Evolutionary conservation across 306 rosid genomes (phyloP), one percentile per base, ranked within the genome.

Genomic region (Malus sylvestris): DNA sequence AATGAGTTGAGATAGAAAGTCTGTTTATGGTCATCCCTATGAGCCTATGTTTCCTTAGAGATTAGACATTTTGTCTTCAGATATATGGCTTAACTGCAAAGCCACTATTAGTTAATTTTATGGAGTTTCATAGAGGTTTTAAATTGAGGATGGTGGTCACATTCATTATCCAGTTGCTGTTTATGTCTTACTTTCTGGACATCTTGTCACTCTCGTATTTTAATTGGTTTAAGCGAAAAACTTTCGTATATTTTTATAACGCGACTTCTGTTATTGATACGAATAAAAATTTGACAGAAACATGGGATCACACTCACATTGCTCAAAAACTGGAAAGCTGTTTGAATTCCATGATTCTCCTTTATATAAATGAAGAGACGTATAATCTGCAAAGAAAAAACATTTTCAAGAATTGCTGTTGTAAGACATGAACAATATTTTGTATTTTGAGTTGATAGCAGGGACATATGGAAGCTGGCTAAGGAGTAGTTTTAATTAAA

Each of bases 291-390:
- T 57, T 3, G 38, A 45, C 18, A n/a, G 40, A 32, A 69, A 49
- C 25, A 72, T 25, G 8, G 42, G 14, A 70, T 35, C 74, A 60
- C 72, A 68, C 96, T 73, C 89, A 95, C 99, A 78, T 89, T 90
- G 87, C 91, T 89, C 89, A 95, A 78, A 88, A 95, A 95, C 79
- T 90, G 92, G 85, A 95, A 95, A 83, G 98, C 97, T 75, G 88
- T 80, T 70, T 79, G 90, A 71, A 74, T 86, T 67, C 86, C 91
- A 29, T 89, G 85, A 87, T 87, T 88, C 89, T 80, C 97, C 87
- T 91, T 84, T 66, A 93, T 82, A 89, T 91, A 86, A 81, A 83
- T 80, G 88, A 93, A 93, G 83, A 93, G 90, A 30, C 88, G 82
- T 75, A 91, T 93, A 55, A 93, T 23, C 71, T 60, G 59, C 32